Base-by-base conservation (phyloP, 1,139 yeast species). In the Pneumocystis canis region DNA sequence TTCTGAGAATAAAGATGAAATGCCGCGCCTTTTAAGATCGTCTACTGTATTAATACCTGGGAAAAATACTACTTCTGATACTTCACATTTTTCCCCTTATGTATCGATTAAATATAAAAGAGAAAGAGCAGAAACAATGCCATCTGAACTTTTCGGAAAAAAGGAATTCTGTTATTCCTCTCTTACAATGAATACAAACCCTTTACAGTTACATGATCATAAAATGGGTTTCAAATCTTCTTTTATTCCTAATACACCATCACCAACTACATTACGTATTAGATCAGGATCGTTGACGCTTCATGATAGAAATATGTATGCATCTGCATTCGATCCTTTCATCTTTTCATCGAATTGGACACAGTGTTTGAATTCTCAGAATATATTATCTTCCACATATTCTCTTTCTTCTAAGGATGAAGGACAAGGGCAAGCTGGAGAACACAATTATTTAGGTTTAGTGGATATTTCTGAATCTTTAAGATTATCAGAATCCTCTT, bases 291-390 rank as follows among this genome's bases (percentile, higher is more conserved):
- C 75, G 16, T 66, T 74, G 62, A 74, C 72, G 58, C 70, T 73
- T 31, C 68, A 70, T 25, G 67, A 70, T 39, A 70, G 73, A 1
- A 65, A 69, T 20, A 69, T 69, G 39, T 65, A 67, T 47, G 61
- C 67, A 2, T 68, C 74, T 6, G 71, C 75, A 5, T 72, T 73
- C 63, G 74, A 73, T 18, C 68, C 74, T 11, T 70, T 73, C 7
- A 69, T 73, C 60, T 73, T 75, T 71, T 68, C 74, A 11, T 40
- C 63, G 5, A 53, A 63, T 16, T 65, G 64, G 61, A 58, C 68
- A 47, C 69, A 63, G 58, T 57, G 59, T 66, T 31, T 60, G 61
- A 40, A 58, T 62, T 35, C 53, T 60, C 57, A 66, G 61, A 60
- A 58, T 35, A 20, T 58, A 16, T 60, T 60, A 30, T 60, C 65